A percentile compares a stretch with the other conserved stretches of the same genome.
Conservation (phyloP, 169 alveolate species). For the Condylostoma magnum region DNA sequence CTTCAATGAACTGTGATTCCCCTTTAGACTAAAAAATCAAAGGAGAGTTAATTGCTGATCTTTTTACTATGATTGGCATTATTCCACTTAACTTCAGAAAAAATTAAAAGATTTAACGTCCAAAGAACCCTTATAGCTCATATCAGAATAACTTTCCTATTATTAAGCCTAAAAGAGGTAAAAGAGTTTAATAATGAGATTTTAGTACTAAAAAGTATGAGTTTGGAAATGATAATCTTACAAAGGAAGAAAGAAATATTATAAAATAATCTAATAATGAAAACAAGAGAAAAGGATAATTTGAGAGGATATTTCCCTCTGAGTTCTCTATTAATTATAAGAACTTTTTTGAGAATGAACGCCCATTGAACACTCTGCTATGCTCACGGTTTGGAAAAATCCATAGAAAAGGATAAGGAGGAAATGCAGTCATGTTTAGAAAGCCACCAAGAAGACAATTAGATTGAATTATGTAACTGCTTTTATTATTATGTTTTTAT, state of each 20-base stretch:
- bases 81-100: slow-evolving; percentile 28
- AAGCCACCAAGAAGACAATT: slow-evolving; percentile 17
- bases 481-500: too few species aligned
- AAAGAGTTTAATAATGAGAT: too few species aligned
- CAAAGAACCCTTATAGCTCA: not conserved
- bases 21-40: slow-evolving; percentile 74
- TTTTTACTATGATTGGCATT: slow-evolving; percentile 72
- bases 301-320: slow-evolving; percentile 48
- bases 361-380: slow-evolving; percentile 34
- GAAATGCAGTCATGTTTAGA: slow-evolving; percentile 4
- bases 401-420: slow-evolving; percentile 25
- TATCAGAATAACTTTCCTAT: not conserved
- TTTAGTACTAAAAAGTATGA: too few species aligned
- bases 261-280: slow-evolving; percentile 52
- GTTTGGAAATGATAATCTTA: not conserved
- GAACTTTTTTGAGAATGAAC: slow-evolving; percentile 43
- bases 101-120: not conserved
- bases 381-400: slow-evolving; percentile 12
- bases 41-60: slow-evolving; percentile 73
- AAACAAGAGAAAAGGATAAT: slow-evolving; percentile 41
- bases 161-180: not conserved
- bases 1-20: slow-evolving; percentile 65
- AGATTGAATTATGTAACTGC: too few species aligned
- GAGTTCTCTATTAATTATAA: slow-evolving; percentile 29
- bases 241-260: slow-evolving; percentile 36